Base-by-base conservation (phyloP, 805 yeast species). In the Metschnikowia koreensis region DNA sequence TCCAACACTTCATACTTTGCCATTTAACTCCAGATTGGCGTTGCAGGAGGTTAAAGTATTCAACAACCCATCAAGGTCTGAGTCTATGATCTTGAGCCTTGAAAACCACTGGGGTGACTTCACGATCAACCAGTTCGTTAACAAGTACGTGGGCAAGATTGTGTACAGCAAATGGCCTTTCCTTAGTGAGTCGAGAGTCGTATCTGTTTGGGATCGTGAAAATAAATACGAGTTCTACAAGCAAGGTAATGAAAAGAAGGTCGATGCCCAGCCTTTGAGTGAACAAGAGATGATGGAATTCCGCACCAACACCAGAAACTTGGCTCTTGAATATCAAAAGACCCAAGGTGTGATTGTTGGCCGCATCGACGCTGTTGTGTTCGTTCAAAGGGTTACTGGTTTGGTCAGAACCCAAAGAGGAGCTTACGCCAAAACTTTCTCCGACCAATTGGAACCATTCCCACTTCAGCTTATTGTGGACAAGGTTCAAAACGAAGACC, bases 121-220 rank as follows among this genome's bases (percentile, higher is more conserved):
- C 37, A 71, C 86, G 6, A 69, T 81, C 29, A 84, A 81, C 46
- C 88, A 86, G 55, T 77, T 89, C 60, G 85, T 90, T 26, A 78
- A 81, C 51, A 78, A 83, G 60, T 81, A 78, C 50, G 60, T 87
- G 49, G 84, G 83, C 43, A 77, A 82, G 51, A 69, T 82, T 46
- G 86, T 88, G 2, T 92, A 84, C 65, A 81, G 88, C 11, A 82
- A 85, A 59, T 94, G 96, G 93, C 99, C 99, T n/a, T 89, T 82
- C 63, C 73, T 94, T 58, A 79, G 84, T 59, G 97, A 93, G 69
- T 86, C 91, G 9, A 82, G 80, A 62, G 83, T 93, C 39, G 73
- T 83, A 11, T 76, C 79, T 22, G 80, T 93, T 4, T 66, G 76
- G 36, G 92, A 87, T 65, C 80, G 76, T 12, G 67, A 73, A 15